These are phyloP conservation scores for Arachnomyces sp. DNA, from an alignment of 2,329 filamentous ascomycete species.

Conservation along the genomic window DNA sequence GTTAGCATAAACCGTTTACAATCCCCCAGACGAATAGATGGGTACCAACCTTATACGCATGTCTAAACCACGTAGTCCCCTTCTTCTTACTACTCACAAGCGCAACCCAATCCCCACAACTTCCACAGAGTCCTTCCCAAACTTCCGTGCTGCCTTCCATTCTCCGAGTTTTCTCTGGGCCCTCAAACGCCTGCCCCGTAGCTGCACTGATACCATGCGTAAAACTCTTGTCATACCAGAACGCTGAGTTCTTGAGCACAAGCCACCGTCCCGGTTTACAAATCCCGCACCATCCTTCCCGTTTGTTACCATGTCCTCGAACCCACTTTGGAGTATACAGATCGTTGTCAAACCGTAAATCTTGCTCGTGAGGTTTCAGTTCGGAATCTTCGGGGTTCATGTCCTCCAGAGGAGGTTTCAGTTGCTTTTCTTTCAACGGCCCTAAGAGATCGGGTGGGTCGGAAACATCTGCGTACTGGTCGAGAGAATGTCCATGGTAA, in stretches of 20 bases:
- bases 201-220: constrained; percentile 79
- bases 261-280: constrained; percentile 82
- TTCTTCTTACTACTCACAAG: constrained; percentile 71
- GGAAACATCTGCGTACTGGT: constrained; percentile 65
- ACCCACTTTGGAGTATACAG: constrained; percentile 80
- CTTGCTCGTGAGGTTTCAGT: constrained; percentile 69
- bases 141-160: constrained; percentile 67
- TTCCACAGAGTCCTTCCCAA: constrained; percentile 33
- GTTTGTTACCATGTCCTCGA: constrained; percentile 76
- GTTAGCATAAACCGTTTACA: constrained; percentile 11
- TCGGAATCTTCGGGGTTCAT: constrained; percentile 74
- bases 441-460: constrained; percentile 72
- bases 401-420: constrained; percentile 67
- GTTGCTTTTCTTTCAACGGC: constrained; percentile 65
- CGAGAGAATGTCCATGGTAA: constrained; percentile 46
- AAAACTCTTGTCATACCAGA: constrained; percentile 90
- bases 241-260: constrained; percentile 81
- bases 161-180: constrained; percentile 65
- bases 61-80: constrained; percentile 85
- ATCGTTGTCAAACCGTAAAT: constrained; percentile 70
- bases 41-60: constrained; percentile 71
- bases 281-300: constrained; percentile 83
- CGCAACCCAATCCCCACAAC: constrained; percentile 25
- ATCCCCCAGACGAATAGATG: neutral
- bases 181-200: constrained; percentile 70